Evolutionary conservation across 2,329 filamentous ascomycete genomes (phyloP).

Genomic region (Pseudogymnoascus sp.): DNA sequence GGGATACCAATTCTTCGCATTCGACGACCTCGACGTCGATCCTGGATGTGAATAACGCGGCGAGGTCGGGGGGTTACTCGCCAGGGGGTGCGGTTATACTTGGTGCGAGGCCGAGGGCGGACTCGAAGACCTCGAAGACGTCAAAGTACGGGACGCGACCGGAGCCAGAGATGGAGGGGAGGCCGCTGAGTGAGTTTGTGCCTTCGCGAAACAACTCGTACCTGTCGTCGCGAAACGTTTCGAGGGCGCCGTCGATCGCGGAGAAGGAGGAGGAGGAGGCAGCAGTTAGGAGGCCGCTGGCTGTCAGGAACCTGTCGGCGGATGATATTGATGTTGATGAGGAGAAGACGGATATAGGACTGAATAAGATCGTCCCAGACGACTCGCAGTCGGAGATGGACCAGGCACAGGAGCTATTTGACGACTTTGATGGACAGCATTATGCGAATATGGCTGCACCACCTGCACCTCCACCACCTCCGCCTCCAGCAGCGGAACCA

Average conservation of each 20-base stretch:
- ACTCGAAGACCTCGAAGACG: slow-evolving; percentile 35
- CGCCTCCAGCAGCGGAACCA: slow-evolving; percentile 13
- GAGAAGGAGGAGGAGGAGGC: slow-evolving; percentile 22
- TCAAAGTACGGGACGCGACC: slow-evolving; percentile 30
- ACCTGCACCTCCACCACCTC: slow-evolving; percentile 9
- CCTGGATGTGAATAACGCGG: slow-evolving; percentile 57
- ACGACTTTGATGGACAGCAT: slow-evolving; percentile 75
- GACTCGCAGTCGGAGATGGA: slow-evolving; percentile 42
- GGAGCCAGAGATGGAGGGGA: slow-evolving; percentile 27
- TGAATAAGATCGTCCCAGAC: not conserved
- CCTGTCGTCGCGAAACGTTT: slow-evolving; percentile 16
- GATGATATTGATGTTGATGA: slow-evolving; percentile 18
- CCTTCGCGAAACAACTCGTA: slow-evolving; percentile 8
- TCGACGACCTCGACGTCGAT: slow-evolving; percentile 41
- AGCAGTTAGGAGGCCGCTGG: slow-evolving; percentile 11
- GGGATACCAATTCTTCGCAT: slow-evolving; percentile 29
- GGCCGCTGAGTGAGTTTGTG: slow-evolving; percentile 27
- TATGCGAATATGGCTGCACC: slow-evolving; percentile 32
- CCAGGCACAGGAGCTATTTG: slow-evolving; percentile 59
- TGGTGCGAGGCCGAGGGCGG: not conserved
- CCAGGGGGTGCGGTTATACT: slow-evolving; percentile 38
- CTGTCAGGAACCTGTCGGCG: slow-evolving; percentile 15
- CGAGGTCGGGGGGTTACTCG: slow-evolving; percentile 61
- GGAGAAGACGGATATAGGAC: slow-evolving; percentile 4
- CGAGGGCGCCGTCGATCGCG: slow-evolving; percentile 20